phyloP scores from a whole-genome alignment of 2,329 filamentous ascomycete species.

The Pseudocercospora macadamiae region DNA sequence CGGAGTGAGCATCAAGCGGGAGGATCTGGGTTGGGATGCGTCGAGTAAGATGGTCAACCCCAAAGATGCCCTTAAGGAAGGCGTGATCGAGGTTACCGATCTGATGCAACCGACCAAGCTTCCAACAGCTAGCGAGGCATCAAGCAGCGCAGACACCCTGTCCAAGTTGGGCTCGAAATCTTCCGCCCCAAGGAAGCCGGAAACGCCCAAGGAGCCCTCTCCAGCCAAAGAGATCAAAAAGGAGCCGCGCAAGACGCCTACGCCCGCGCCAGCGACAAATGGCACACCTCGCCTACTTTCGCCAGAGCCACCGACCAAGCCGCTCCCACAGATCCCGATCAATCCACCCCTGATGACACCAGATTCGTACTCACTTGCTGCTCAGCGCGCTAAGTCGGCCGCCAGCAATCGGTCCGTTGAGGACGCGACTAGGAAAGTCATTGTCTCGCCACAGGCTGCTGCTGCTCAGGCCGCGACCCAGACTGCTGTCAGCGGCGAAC shows the following conservation, averaged over 20 bases:
- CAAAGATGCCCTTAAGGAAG: slow-evolving; percentile 74
- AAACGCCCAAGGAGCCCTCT: slow-evolving; percentile 24
- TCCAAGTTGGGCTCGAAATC: slow-evolving; percentile 25
- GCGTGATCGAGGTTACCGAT: slow-evolving; percentile 73
- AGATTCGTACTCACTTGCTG: slow-evolving; percentile 46
- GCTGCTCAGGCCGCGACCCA: slow-evolving; percentile 18
- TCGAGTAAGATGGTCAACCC: slow-evolving; percentile 85
- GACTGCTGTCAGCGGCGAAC: slow-evolving; percentile 7
- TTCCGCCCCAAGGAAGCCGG: slow-evolving; percentile 28
- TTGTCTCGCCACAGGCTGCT: slow-evolving; percentile 19
- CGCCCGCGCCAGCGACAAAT: slow-evolving; percentile 15
- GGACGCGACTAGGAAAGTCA: slow-evolving; percentile 26
- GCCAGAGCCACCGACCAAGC: slow-evolving; percentile 27
- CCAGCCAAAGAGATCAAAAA: slow-evolving; percentile 28
- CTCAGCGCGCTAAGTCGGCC: slow-evolving; percentile 24
- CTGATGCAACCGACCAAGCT: slow-evolving; percentile 46
- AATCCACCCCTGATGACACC: slow-evolving; percentile 39
- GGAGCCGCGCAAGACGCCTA: slow-evolving; percentile 24
- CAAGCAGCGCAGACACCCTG: slow-evolving; percentile 22
- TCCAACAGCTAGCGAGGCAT: slow-evolving; percentile 20
- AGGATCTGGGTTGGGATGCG: slow-evolving; percentile 86
- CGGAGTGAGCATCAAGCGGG: slow-evolving; percentile 80
- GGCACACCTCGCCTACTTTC: slow-evolving; percentile 21
- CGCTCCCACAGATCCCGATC: slow-evolving; percentile 31
- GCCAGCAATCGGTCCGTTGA: slow-evolving; percentile 13